phyloP scores from a whole-genome alignment of 352 stramenopile species.

The Phytophthora palmivora region DNA sequence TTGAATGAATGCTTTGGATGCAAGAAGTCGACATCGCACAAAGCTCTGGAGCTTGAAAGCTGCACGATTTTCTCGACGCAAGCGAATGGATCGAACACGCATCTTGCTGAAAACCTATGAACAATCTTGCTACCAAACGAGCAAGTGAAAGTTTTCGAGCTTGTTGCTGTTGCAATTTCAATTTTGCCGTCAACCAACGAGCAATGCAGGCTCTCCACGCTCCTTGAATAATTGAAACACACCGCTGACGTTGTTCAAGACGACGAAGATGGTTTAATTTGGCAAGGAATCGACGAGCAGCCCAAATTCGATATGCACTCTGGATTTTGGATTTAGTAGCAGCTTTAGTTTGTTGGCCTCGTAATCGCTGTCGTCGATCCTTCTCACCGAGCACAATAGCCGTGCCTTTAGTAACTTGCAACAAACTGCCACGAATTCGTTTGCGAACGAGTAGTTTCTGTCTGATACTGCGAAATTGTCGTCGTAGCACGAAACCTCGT shows the following conservation, averaged over 20 bases:
- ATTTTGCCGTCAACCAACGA: slow-evolving; percentile 31
- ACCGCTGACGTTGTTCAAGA: slow-evolving; percentile 28
- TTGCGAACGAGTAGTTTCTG: slow-evolving; percentile 70
- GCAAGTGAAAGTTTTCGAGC: slow-evolving; percentile 38
- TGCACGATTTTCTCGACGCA: slow-evolving; percentile 37
- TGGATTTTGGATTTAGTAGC: slow-evolving; percentile 51
- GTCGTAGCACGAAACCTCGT: slow-evolving; percentile 57
- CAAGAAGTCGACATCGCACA: slow-evolving; percentile 33
- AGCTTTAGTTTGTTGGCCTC: slow-evolving; percentile 32
- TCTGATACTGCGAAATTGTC: slow-evolving; percentile 52
- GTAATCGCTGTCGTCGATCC: slow-evolving; percentile 43
- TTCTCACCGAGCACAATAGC: slow-evolving; percentile 71
- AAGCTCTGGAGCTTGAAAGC: slow-evolving; percentile 54
- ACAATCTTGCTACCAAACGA: slow-evolving; percentile 37
- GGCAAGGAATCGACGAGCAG: slow-evolving; percentile 28
- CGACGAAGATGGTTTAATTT: slow-evolving; percentile 42
- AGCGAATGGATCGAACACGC: slow-evolving; percentile 45
- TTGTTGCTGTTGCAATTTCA: slow-evolving; percentile 29
- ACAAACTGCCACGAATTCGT: slow-evolving; percentile 61
- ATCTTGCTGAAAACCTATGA: slow-evolving; percentile 56
- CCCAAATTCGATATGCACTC: slow-evolving; percentile 39
- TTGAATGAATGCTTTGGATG: slow-evolving; percentile 42
- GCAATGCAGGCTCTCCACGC: slow-evolving; percentile 46
- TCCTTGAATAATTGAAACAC: slow-evolving; percentile 42
- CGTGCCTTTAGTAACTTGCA: slow-evolving; percentile 69